These are phyloP conservation scores for Lasiodiplodia sp. DNA, from an alignment of 2,329 filamentous ascomycete genomes.

Conservation along the genomic window DNA sequence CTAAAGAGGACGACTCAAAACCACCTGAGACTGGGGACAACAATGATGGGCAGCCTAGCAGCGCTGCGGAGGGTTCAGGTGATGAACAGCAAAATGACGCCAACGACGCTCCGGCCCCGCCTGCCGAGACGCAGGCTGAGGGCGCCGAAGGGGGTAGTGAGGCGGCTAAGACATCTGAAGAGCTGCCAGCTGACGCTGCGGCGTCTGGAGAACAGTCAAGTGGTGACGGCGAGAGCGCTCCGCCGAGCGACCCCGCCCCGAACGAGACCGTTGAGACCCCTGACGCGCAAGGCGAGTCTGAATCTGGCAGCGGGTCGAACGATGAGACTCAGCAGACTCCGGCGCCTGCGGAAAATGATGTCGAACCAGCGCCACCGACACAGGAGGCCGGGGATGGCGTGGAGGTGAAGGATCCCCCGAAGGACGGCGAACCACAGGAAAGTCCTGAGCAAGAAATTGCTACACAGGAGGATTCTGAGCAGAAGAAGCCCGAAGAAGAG, in stretches of 20 bases:
- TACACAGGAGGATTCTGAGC: neutral
- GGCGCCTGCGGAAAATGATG: no score
- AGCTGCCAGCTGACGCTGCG: neutral
- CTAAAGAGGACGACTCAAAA: neutral
- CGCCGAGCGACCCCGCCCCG: neutral
- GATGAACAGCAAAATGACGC: neutral
- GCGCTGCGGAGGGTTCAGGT: neutral
- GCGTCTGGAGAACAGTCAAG: neutral
- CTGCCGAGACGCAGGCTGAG: neutral
- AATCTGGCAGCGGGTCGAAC: neutral
- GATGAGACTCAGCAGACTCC: neutral
- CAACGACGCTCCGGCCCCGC: neutral
- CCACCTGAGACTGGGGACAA: no score
- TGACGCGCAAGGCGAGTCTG: neutral
- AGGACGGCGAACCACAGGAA: neutral
- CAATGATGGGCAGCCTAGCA: neutral
- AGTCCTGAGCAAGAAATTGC: neutral
- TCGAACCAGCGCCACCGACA: no score
- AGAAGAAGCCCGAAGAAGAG: neutral
- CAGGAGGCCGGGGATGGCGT: neutral
- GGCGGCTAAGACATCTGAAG: neutral
- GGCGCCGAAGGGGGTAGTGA: neutral
- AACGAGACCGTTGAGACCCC: neutral
- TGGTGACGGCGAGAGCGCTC: neutral
- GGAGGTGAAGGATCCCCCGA: neutral